Evolutionary conservation across 2,329 filamentous ascomycete genomes (phyloP), one percentile per base, ranked within the genome.

Genomic region (Sporothrix globosa): DNA sequence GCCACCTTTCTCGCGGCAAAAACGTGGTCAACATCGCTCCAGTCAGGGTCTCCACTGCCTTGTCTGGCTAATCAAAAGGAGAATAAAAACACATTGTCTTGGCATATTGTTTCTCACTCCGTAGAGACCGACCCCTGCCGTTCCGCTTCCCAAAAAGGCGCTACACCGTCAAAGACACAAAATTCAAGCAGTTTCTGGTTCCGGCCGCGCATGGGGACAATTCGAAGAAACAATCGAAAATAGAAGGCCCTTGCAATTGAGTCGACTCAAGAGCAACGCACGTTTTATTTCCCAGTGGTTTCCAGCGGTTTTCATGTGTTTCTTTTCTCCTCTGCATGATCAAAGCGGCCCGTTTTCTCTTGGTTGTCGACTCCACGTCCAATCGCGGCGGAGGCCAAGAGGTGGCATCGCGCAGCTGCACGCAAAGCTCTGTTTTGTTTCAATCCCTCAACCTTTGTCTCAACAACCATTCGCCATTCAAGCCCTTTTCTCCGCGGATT

Each of bases 31-130:
- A 63, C 21, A 39, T 46, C 34, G 24, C 24, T 27, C 19, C 14
- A 44, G 24, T 30, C 41, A 34, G 24, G 24, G 24, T 19, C 46
- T 52, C 63, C 46, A 27, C 17, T 27, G n/a, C 27, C 24, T 39
- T 17, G 17, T 44, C 65, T 67, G 34, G 65, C 50, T 67, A 67
- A 67, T 67, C 65, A 67, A 67, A 34, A 34, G 34, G 34, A 34
- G 34, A 54, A 44, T 54, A 44, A 30, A 27, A 19, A 56, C 19
- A 56, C 19, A 44, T 21, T 24, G 65, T 41, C 48, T 46, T 56
- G 65, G 65, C 65, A 46, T n/a, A 30, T 48, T 48, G 17, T 50
- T 41, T 48, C 24, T 48, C 21, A 39, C 34, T 6, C 34, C 34
- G 7, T 34, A 65, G 61, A 27, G 44, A 39, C 46, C 19, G 24